Evolutionary conservation across 75 land plant species (phyloP), one percentile per base, ranked within the genome.

Genomic region (Sequoia sempervirens): DNA sequence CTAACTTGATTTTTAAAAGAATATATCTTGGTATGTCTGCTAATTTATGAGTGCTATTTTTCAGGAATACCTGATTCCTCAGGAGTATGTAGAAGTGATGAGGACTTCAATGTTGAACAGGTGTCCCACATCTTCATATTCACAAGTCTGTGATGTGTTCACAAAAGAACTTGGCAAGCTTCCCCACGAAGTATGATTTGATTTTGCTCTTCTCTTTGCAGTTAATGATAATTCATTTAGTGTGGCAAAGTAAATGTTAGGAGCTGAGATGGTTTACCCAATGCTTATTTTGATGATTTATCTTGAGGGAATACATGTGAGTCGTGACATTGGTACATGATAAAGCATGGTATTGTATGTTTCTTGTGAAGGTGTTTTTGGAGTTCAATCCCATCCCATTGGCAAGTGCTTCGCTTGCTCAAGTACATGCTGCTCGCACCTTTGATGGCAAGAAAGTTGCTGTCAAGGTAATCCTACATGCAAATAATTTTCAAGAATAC

Each of bases 351-450:
- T 50, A 30, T 45, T 26, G 23, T 26, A 23, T 46, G 1, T 36
- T 78, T 17, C 12, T 36, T 41, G 40, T 80, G 70, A 89, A 97
- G 99, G 84, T 94, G 23, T 97, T 93, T 85, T 80, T 56, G 56
- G 98, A 97, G 83, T 97, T 97, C 84, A 89, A 93, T 85, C 92
- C 90, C 15, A 88, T 84, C 17, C 99, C 99, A 54, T 88, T 97
- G 47, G 99, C 99, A 76, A 97, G 99, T 97, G 99, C 99, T 82
- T 97, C 99, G 2, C 93, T 97, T 81, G 99, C 99, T 80, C 99
- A 97, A 89, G 99, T 97, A 79, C 99, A 97, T 88, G 89, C 85
- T 85, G 99, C 98, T 56, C 90, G 84, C 14, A 94, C 93, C 5
- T 89, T 84, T 83, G 95, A 92, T 89, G 99, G 98, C 66, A 83